Conservation (phyloP, 1,139 yeast species). For the Meyerozyma smithsonii region DNA sequence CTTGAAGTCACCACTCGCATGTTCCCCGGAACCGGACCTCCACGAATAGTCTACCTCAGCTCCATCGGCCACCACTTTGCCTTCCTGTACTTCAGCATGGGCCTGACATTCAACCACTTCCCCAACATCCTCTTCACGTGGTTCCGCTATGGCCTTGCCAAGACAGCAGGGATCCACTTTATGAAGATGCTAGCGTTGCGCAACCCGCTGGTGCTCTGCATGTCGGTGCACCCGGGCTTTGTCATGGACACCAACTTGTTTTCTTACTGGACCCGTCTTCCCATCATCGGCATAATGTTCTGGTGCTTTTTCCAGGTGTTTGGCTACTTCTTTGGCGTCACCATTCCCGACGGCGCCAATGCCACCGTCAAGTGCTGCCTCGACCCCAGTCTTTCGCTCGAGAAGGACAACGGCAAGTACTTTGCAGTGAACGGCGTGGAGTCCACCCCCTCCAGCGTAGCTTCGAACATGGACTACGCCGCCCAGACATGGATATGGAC, state of each 20-base stretch:
- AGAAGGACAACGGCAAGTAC: slow-evolving; percentile 65
- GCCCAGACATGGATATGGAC: slow-evolving; percentile 87
- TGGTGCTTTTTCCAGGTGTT: slow-evolving; percentile 67
- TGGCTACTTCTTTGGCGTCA: slow-evolving; percentile 65
- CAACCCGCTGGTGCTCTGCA: slow-evolving; percentile 60
- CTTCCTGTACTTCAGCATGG: slow-evolving; percentile 45
- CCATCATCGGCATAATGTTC: slow-evolving; percentile 65
- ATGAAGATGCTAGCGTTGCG: slow-evolving; percentile 60
- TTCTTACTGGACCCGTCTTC: slow-evolving; percentile 73
- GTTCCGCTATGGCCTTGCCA: slow-evolving; percentile 76
- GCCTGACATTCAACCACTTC: slow-evolving; percentile 47
- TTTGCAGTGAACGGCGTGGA: slow-evolving; percentile 57
- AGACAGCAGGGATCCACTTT: slow-evolving; percentile 75
- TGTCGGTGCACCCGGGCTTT: slow-evolving; percentile 82
- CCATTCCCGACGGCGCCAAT: slow-evolving; percentile 66
- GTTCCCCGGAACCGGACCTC: slow-evolving; percentile 21
- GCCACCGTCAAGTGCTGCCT: slow-evolving; percentile 65
- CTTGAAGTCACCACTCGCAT: slow-evolving; percentile 33
- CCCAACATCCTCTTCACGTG: slow-evolving; percentile 73
- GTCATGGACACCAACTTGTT: slow-evolving; percentile 75
- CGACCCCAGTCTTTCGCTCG: slow-evolving; percentile 45
- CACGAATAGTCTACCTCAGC: slow-evolving; percentile 63
- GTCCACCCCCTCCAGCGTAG: slow-evolving; percentile 52
- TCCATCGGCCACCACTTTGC: slow-evolving; percentile 68
- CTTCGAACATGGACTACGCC: slow-evolving; percentile 57